phyloP scores from a whole-genome alignment of 768 basidiomycete genomes.

The Mycena galericulata region DNA sequence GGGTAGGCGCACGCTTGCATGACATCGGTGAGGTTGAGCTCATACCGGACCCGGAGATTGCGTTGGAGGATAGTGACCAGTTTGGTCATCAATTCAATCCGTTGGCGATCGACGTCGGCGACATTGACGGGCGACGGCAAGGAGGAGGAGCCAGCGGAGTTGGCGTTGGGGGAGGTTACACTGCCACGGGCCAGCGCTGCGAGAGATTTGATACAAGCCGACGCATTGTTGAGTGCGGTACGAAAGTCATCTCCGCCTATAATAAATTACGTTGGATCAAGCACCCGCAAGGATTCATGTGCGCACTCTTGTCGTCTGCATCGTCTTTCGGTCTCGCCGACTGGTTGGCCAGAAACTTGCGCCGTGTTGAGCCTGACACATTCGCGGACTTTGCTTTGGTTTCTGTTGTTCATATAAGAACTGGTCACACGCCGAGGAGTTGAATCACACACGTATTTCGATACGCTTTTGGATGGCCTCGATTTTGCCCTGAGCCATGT shows the following conservation, averaged over 20 bases:
- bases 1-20: slow-evolving; percentile 73
- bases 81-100: slow-evolving; percentile 73
- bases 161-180: slow-evolving; percentile 44
- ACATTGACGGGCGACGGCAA: slow-evolving; percentile 51
- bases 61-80: slow-evolving; percentile 75
- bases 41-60: slow-evolving; percentile 81
- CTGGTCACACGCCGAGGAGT: neutral
- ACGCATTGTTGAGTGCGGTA: slow-evolving; percentile 76
- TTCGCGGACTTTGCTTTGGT: slow-evolving; percentile 14
- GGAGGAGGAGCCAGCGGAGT: slow-evolving; percentile 47
- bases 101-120: slow-evolving; percentile 62
- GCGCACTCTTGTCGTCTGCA: slow-evolving; percentile 38
- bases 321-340: slow-evolving; percentile 46
- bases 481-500: slow-evolving; percentile 81
- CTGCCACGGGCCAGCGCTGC: slow-evolving; percentile 57
- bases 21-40: slow-evolving; percentile 76
- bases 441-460: slow-evolving; percentile 58
- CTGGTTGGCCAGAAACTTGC: slow-evolving; percentile 32
- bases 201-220: slow-evolving; percentile 67
- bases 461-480: slow-evolving; percentile 70
- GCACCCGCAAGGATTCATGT: neutral
- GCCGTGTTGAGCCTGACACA: slow-evolving; percentile 33
- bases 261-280: neutral
- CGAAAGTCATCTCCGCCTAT: slow-evolving; percentile 76
- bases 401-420: slow-evolving; percentile 8